Conservation (phyloP, 768 basidiomycete species). For the Pleurotus tuoliensis region DNA sequence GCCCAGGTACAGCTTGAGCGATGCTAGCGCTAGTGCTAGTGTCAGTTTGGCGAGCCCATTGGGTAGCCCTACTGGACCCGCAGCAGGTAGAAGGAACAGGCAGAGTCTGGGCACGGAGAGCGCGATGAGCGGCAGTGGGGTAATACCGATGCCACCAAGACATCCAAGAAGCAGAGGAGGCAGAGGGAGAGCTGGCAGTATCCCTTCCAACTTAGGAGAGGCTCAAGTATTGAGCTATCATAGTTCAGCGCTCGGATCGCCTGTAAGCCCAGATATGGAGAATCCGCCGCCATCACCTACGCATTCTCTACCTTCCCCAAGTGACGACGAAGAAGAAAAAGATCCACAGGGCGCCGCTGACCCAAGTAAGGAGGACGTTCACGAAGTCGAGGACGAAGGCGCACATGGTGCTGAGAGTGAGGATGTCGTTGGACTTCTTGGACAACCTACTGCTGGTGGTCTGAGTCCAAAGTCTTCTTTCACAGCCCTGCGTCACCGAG, state of each 20-base stretch:
- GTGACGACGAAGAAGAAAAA: slow-evolving; percentile 12
- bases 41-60: slow-evolving; percentile 16
- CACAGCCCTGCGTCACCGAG: slow-evolving; percentile 34
- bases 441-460: slow-evolving; percentile 21
- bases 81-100: slow-evolving; percentile 4
- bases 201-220: slow-evolving; percentile 18
- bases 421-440: slow-evolving; percentile 56
- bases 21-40: slow-evolving; percentile 23
- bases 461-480: slow-evolving; percentile 50
- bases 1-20: slow-evolving; percentile 28
- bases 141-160: slow-evolving; percentile 41
- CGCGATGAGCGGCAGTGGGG: slow-evolving; percentile 16
- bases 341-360: slow-evolving; percentile 19
- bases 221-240: slow-evolving; percentile 1
- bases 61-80: slow-evolving; percentile 7
- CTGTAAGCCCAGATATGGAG: slow-evolving; percentile 10
- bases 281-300: slow-evolving; percentile 3
- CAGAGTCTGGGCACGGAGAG: slow-evolving; percentile 13
- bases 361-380: slow-evolving; percentile 21
- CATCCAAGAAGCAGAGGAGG: slow-evolving; percentile 28
- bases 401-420: slow-evolving; percentile 58
- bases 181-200: slow-evolving; percentile 28
- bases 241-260: slow-evolving; percentile 11
- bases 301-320: slow-evolving; percentile 10
- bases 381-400: slow-evolving; percentile 43